Base-by-base conservation (phyloP, 2,329 filamentous ascomycete genomes). In the Fusarium compactum region DNA sequence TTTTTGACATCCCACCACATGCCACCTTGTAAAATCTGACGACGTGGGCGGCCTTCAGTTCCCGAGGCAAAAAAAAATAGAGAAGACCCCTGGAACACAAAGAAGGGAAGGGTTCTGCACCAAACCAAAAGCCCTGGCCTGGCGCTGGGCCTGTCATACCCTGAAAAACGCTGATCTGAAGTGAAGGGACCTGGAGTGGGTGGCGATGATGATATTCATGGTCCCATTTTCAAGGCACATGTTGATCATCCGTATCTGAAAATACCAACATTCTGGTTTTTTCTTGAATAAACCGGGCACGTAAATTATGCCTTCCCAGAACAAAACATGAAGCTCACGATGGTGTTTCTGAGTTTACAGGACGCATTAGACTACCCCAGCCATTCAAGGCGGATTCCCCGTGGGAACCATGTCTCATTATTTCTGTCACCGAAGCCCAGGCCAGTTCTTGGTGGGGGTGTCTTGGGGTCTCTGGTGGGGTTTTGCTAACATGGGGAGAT, bases 21-120 rank as follows among this genome's bases (percentile, higher is more conserved):
- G 62, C 40, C 62, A 57, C 50, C 29, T 41, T 44, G 29, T 24
- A 51, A 59, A 43, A 59, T 43, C 58, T 51, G 63, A 67, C 48
- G 50, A 34, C 54, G 30, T 43, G 30, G 20, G 44, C 59, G 68
- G 68, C 52, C 63, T 56, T 62, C 59, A 58, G 68, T 48, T 56
- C 47, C 68, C 68, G 64, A 69, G 56, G 61, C 38, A 68, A 56
- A 61, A 51, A 48, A 54, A n/a, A n/a, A n/a, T n/a, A n/a, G n/a
- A 27, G 58, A 46, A 69, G 51, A 62, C 67, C 67, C 67, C 67
- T 70, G 67, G 63, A 68, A 69, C 63, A 67, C 67, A 68, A 58
- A 58, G 44, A 24, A 22, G 32, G 46, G 40, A 66, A 66, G 30
- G 63, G 58, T 48, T 65, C 63, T 65, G 53, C 43, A 32, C 30